Conservation (phyloP, 2,329 filamentous ascomycete genomes). For the Diaporthe eres region DNA sequence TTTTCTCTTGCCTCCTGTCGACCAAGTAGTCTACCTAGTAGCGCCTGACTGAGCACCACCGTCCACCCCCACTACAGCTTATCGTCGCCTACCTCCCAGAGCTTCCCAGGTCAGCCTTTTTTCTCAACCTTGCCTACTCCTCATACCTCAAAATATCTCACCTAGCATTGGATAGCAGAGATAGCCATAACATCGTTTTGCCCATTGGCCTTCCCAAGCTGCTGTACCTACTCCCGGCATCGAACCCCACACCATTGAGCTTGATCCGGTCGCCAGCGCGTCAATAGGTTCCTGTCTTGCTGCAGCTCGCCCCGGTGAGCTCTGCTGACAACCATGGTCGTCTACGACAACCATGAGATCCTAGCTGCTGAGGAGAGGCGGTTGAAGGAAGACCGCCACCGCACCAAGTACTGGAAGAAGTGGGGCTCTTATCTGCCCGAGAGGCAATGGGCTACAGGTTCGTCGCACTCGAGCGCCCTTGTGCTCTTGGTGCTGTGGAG, state of each 20-base stretch:
- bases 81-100: slow-evolving; percentile 9
- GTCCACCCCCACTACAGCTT: slow-evolving; percentile 22
- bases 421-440: slow-evolving; percentile 96
- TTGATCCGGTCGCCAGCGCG: background rate
- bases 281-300: background rate
- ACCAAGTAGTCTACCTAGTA: background rate
- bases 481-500: slow-evolving; percentile 39
- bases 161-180: slow-evolving; percentile 18
- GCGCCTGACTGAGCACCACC: background rate
- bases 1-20: background rate
- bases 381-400: slow-evolving; percentile 86
- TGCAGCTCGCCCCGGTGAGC: slow-evolving; percentile 20
- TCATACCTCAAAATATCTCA: slow-evolving; percentile 8
- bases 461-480: slow-evolving; percentile 49
- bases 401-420: slow-evolving; percentile 96
- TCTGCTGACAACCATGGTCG: slow-evolving; percentile 75
- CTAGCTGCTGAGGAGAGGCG: slow-evolving; percentile 92
- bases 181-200: background rate
- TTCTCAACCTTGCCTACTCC: slow-evolving; percentile 9
- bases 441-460: slow-evolving; percentile 95
- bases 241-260: background rate
- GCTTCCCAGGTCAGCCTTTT: slow-evolving; percentile 26
- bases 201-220: slow-evolving; percentile 12
- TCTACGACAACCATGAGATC: slow-evolving; percentile 89
- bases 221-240: background rate